These are phyloP conservation scores for Yamadazyma tumulicola DNA, from an alignment of 805 yeast genomes.

Conservation along the genomic window DNA sequence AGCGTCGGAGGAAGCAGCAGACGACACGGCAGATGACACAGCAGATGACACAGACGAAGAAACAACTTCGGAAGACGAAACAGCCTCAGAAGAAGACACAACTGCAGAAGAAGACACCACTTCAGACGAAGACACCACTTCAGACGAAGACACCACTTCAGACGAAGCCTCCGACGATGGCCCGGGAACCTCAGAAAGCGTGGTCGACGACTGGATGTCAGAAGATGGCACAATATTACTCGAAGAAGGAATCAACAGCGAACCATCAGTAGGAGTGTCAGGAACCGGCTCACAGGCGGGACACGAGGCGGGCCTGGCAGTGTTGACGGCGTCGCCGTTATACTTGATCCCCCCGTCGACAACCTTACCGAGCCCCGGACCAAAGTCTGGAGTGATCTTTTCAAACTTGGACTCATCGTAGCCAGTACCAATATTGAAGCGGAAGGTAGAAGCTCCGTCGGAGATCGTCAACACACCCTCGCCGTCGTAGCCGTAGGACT, in stretches of 20 bases:
- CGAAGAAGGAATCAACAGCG: slow-evolving; percentile 5
- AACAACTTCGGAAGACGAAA: slow-evolving; percentile 2
- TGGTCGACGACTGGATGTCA: slow-evolving; percentile 2
- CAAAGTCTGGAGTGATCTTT: slow-evolving; percentile 14
- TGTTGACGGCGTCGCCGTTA: slow-evolving; percentile 17
- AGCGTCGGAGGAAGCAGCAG: slow-evolving; percentile 4
- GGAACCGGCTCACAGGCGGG: slow-evolving; percentile 16
- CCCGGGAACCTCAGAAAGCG: not conserved
- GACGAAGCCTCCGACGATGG: slow-evolving; percentile 1
- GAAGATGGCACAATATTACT: slow-evolving; percentile 7
- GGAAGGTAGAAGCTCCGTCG: slow-evolving; percentile 11
- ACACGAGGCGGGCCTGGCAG: slow-evolving; percentile 20
- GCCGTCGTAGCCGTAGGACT: slow-evolving; percentile 9
- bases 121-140: slow-evolving; percentile 21
- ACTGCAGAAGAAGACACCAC: slow-evolving; percentile 21
- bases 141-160: slow-evolving; percentile 4
- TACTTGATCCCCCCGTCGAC: slow-evolving; percentile 17
- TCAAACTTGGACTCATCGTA: slow-evolving; percentile 14
- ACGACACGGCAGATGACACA: not conserved
- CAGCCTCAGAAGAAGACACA: slow-evolving; percentile 1
- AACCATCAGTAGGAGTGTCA: slow-evolving; percentile 14
- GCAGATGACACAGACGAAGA: slow-evolving; percentile 5
- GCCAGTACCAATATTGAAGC: slow-evolving; percentile 21
- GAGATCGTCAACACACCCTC: slow-evolving; percentile 14
- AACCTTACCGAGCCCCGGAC: slow-evolving; percentile 18